Conservation (phyloP, 306 rosid genomes). For the Trifolium subterraneum region DNA sequence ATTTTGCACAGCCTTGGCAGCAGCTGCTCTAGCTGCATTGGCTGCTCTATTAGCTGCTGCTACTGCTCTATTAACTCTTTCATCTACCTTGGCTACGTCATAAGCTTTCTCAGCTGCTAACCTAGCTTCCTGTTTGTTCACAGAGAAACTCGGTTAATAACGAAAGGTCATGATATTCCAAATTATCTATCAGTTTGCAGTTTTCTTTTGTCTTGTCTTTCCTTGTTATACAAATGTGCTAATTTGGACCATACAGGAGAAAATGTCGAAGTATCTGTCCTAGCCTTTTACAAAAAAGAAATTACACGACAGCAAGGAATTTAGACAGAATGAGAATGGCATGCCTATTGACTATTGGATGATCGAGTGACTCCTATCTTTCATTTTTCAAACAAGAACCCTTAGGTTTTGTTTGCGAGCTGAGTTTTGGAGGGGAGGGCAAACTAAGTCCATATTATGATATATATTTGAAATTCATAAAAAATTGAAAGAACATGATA, state of each 20-base stretch:
- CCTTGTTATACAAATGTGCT: neutral
- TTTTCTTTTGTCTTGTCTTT: neutral
- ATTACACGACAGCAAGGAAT: neutral
- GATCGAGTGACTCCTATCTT: neutral
- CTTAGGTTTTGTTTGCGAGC: neutral
- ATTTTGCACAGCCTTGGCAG: constrained; percentile 88
- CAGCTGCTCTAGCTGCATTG: constrained; percentile 94
- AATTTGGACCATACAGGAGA: constrained; percentile 11
- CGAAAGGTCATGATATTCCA: neutral
- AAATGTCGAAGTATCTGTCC: constrained; percentile 1
- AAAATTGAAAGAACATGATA: too few species aligned
- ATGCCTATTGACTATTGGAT: neutral
- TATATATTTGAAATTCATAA: too few species aligned
- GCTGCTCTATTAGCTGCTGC: constrained; percentile 92
- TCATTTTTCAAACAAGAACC: neutral
- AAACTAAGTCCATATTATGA: too few species aligned
- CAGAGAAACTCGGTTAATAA: constrained; percentile 3
- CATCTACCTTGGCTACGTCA: constrained; percentile 92
- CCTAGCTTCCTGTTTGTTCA: constrained; percentile 82
- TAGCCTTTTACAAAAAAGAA: neutral
- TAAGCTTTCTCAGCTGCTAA: constrained; percentile 87
- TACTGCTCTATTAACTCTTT: constrained; percentile 92
- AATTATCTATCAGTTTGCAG: neutral
- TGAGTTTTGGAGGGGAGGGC: too few species aligned
- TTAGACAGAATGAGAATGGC: neutral